These are phyloP conservation scores for Penstemon barbatus DNA, from an alignment of 257 asterid genomes.

Conservation along the genomic window DNA sequence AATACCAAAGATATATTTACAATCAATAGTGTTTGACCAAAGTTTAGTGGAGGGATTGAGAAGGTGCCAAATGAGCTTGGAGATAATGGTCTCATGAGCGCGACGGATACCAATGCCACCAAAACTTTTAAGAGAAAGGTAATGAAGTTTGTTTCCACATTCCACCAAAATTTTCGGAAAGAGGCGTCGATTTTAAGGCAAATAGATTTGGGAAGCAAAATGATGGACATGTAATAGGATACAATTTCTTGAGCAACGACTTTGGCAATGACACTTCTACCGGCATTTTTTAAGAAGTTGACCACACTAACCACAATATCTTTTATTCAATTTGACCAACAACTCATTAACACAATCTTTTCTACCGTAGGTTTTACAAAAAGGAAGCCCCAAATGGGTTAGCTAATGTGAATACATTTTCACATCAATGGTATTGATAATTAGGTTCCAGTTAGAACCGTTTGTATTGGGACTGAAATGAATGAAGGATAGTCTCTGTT, in stretches of 20 bases:
- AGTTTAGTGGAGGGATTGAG: neutral
- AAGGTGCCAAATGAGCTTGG: neutral
- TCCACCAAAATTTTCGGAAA: neutral
- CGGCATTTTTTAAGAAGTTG: neutral
- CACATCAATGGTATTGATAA: neutral
- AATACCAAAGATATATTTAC: neutral
- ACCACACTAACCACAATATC: neutral
- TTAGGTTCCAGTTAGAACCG: neutral
- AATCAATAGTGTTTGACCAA: neutral
- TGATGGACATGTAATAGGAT: neutral
- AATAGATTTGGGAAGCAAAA: neutral
- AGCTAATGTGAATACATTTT: neutral
- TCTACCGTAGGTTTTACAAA: neutral
- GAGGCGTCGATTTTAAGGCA: neutral
- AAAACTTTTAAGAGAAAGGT: neutral
- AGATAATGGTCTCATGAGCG: neutral
- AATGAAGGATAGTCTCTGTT: neutral
- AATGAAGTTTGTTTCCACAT: neutral
- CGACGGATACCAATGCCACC: neutral
- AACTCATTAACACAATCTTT: neutral
- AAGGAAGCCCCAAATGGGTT: neutral
- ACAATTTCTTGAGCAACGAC: neutral
- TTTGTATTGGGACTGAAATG: neutral
- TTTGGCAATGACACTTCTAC: neutral
- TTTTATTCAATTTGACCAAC: neutral